These are phyloP conservation scores for Triangularia setosa DNA, from an alignment of 2,329 filamentous ascomycete genomes.

Conservation along the genomic window DNA sequence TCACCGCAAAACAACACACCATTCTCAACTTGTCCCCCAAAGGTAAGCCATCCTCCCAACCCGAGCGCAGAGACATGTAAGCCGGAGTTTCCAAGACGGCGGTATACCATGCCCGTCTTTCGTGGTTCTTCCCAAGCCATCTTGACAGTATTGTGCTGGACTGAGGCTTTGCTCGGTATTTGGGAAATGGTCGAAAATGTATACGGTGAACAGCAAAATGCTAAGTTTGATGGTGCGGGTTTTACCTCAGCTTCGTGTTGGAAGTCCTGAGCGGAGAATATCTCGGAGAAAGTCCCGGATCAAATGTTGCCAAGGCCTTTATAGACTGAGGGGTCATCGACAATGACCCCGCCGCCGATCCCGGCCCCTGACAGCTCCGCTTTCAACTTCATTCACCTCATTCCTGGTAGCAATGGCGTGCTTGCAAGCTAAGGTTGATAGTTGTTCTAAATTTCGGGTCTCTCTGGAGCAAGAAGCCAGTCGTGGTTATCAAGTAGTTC, in stretches of 20 bases:
- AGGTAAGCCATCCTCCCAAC: slow-evolving; percentile 69
- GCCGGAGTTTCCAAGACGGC: slow-evolving; percentile 66
- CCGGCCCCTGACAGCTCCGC: neutral
- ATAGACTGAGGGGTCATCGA: neutral
- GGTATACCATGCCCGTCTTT: slow-evolving; percentile 61
- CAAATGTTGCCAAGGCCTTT: neutral
- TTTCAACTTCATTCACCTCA: neutral
- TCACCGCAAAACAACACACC: slow-evolving; percentile 57
- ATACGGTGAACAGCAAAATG: too few relatives aligned
- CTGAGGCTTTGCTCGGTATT: too few relatives aligned
- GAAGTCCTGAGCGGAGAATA: slow-evolving; percentile 7
- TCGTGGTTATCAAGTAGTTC: slow-evolving; percentile 4
- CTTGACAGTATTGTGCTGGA: slow-evolving; percentile 9
- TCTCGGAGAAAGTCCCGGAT: slow-evolving; percentile 13
- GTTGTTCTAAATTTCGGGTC: neutral
- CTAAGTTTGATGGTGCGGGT: too few relatives aligned
- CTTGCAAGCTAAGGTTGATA: neutral
- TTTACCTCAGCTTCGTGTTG: neutral
- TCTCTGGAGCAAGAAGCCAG: slow-evolving; percentile 7
- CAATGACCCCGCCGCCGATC: neutral
- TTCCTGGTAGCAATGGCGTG: neutral
- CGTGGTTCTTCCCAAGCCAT: slow-evolving; percentile 44
- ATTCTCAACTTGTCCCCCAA: slow-evolving; percentile 66
- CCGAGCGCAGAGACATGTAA: slow-evolving; percentile 70
- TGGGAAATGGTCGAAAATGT: too few relatives aligned